Conservation (phyloP, 2,329 filamentous ascomycete species). For the Chaetomium globosum region DNA sequence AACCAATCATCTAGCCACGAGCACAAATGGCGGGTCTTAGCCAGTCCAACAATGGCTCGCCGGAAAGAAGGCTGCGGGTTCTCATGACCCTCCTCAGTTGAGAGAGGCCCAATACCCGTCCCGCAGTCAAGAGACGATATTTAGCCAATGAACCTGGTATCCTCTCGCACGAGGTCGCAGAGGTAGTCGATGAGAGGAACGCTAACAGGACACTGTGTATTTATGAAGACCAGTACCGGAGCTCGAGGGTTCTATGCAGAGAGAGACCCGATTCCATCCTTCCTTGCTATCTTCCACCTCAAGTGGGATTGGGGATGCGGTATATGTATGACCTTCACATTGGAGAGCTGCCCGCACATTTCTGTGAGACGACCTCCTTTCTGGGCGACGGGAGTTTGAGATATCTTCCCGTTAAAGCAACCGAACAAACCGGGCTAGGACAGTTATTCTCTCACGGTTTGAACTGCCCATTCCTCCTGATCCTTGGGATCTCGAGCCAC, state of each 20-base stretch:
- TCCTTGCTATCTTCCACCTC: background rate
- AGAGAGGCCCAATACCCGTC: background rate
- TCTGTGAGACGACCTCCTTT: background rate
- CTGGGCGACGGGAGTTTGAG: background rate
- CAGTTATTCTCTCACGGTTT: background rate
- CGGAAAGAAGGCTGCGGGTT: slow-evolving; percentile 1
- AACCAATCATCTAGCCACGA: slow-evolving; percentile 34
- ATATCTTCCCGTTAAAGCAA: background rate
- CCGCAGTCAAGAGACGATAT: background rate
- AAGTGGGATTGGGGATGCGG: background rate
- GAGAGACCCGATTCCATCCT: background rate
- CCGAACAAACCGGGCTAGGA: background rate
- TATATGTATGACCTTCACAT: no score
- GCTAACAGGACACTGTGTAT: background rate
- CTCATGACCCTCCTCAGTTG: background rate
- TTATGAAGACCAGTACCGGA: background rate
- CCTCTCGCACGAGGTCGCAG: background rate
- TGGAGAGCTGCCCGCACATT: background rate
- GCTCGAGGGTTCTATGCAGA: no score
- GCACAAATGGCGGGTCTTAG: slow-evolving; percentile 21
- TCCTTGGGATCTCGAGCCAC: no score
- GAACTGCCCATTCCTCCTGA: background rate
- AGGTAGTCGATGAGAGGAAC: background rate
- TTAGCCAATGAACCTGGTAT: slow-evolving; percentile 8
- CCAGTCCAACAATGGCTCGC: slow-evolving; percentile 15